These are phyloP conservation scores for Capsicum baccatum DNA, from an alignment of 257 asterid genomes.

Conservation along the genomic window DNA sequence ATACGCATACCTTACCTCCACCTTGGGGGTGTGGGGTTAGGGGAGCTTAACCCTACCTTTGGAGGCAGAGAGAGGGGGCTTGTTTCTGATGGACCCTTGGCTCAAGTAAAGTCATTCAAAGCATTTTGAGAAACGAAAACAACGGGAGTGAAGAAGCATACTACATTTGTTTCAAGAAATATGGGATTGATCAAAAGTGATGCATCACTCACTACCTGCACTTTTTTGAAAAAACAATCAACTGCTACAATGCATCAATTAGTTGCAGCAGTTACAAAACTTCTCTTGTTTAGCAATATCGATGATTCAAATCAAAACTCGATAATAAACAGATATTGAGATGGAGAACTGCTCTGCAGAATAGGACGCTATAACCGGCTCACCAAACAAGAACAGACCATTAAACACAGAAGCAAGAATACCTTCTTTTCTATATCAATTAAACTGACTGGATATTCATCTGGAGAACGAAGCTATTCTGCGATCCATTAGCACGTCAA, in stretches of 20 bases:
- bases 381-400: neutral
- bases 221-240: too few relatives aligned
- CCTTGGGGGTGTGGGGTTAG: too few relatives aligned
- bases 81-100: too few relatives aligned
- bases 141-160: too few relatives aligned
- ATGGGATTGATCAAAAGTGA: too few relatives aligned
- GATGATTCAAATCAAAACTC: neutral
- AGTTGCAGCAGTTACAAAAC: neutral
- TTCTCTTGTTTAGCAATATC: slow-evolving; percentile 1
- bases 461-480: neutral
- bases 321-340: neutral
- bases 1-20: too few relatives aligned
- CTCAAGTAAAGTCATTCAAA: too few relatives aligned
- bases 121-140: too few relatives aligned
- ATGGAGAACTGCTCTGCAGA: neutral
- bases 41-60: too few relatives aligned
- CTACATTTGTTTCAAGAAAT: too few relatives aligned
- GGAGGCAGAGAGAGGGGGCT: too few relatives aligned
- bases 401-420: neutral
- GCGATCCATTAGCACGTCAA: neutral
- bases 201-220: too few relatives aligned
- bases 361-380: neutral
- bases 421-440: neutral
- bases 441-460: neutral
- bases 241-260: neutral